phyloP scores from a whole-genome alignment of 228 moss, liverwort and hornwort genomes.

The Sphagnum magellanicum region DNA sequence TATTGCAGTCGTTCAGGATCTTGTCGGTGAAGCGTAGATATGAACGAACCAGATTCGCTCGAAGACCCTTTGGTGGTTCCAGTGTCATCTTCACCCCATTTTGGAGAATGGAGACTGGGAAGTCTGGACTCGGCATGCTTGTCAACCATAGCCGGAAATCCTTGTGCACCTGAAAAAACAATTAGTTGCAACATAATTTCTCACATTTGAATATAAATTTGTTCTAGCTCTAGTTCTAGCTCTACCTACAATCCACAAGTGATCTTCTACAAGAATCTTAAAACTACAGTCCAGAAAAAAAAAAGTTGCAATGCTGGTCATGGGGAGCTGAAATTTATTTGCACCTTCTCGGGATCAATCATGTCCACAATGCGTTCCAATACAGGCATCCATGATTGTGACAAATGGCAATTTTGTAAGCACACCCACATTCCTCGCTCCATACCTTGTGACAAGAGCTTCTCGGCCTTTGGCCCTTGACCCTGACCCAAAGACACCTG shows the following conservation, averaged over 20 bases:
- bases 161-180: slow-evolving; percentile 54
- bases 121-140: slow-evolving; percentile 74
- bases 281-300: too few species aligned
- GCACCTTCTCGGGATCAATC: slow-evolving; percentile 74
- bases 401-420: slow-evolving; percentile 89
- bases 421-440: slow-evolving; percentile 94
- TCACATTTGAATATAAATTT: not conserved
- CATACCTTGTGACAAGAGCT: slow-evolving; percentile 68
- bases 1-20: slow-evolving; percentile 50
- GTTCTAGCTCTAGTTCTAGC: too few species aligned
- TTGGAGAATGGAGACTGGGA: slow-evolving; percentile 75
- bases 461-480: slow-evolving; percentile 84
- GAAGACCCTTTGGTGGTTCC: slow-evolving; percentile 78
- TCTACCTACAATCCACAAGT: too few species aligned
- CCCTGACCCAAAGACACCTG: slow-evolving; percentile 86
- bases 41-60: slow-evolving; percentile 72
- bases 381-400: slow-evolving; percentile 88
- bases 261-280: too few species aligned
- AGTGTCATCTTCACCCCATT: slow-evolving; percentile 89
- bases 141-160: slow-evolving; percentile 86
- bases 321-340: too few species aligned
- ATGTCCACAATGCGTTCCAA: slow-evolving; percentile 67
- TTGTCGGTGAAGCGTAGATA: slow-evolving; percentile 72
- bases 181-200: not conserved
- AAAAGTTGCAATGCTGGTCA: too few species aligned